These are phyloP conservation scores for Coelastrella sp. DNA, from an alignment of 139 green algal species.

Conservation along the genomic window DNA sequence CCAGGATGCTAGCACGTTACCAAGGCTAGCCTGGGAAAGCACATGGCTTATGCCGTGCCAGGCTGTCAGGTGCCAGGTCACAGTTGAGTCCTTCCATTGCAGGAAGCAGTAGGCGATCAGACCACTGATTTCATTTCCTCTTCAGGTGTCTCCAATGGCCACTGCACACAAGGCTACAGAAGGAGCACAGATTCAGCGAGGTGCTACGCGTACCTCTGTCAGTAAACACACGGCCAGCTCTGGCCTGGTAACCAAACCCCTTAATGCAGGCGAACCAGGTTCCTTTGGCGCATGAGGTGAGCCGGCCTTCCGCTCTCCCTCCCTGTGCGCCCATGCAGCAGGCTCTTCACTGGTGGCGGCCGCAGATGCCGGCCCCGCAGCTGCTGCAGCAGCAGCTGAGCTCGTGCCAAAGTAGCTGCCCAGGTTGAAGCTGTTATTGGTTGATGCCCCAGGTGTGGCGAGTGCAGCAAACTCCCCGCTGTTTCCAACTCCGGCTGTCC, in stretches of 20 bases:
- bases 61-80: too few relatives aligned
- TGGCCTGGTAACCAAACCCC: conserved; percentile 69
- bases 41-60: too few relatives aligned
- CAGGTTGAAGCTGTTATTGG: conserved; percentile 26
- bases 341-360: not conserved
- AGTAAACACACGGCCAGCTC: conserved; percentile 92
- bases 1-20: too few relatives aligned
- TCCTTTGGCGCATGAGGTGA: not conserved
- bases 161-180: too few relatives aligned
- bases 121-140: too few relatives aligned
- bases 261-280: conserved; percentile 35
- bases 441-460: not conserved
- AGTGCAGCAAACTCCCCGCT: not conserved
- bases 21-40: too few relatives aligned
- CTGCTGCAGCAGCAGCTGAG: not conserved
- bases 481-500: not conserved
- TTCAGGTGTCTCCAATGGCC: too few relatives aligned
- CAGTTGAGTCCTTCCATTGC: too few relatives aligned
- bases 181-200: too few relatives aligned
- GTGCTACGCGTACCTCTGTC: conserved; percentile 40
- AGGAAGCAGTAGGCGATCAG: too few relatives aligned
- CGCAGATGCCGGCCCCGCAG: not conserved
- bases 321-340: not conserved
- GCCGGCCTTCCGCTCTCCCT: not conserved
- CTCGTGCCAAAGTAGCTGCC: not conserved